A percentile compares a stretch with the other conserved stretches of the same genome.
Conservation (phyloP, 768 basidiomycete species). For the Chiua virens region DNA sequence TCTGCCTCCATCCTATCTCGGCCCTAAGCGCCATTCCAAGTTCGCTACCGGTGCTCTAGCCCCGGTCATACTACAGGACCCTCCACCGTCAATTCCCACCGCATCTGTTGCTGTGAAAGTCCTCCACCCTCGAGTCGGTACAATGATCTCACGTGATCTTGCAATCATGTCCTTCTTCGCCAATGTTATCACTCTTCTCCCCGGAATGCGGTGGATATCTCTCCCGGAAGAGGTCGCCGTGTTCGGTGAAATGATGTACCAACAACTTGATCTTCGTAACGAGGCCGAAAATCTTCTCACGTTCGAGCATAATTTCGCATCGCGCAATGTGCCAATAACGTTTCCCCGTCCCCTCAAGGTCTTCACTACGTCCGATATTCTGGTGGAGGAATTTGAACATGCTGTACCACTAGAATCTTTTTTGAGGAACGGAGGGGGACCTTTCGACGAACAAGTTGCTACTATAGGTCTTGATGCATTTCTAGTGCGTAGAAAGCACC, state of each 20-base stretch:
- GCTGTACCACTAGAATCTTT: slow-evolving; percentile 89
- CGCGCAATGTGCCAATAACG: slow-evolving; percentile 75
- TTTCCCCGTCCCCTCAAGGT: slow-evolving; percentile 86
- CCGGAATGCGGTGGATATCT: slow-evolving; percentile 96
- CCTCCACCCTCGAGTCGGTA: slow-evolving; percentile 82
- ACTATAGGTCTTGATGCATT: slow-evolving; percentile 95
- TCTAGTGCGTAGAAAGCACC: slow-evolving; percentile 54
- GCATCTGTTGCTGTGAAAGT: slow-evolving; percentile 95
- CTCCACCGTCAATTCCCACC: slow-evolving; percentile 72
- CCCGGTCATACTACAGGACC: slow-evolving; percentile 46
- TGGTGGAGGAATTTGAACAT: slow-evolving; percentile 93
- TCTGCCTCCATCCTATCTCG: slow-evolving; percentile 81
- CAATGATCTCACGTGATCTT: slow-evolving; percentile 86
- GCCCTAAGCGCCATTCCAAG: slow-evolving; percentile 62
- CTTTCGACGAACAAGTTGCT: slow-evolving; percentile 86
- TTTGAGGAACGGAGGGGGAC: slow-evolving; percentile 86
- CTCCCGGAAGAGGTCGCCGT: slow-evolving; percentile 93
- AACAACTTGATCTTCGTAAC: slow-evolving; percentile 86
- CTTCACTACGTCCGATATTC: slow-evolving; percentile 78
- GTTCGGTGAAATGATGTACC: slow-evolving; percentile 96
- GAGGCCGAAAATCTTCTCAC: slow-evolving; percentile 85
- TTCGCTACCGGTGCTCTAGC: slow-evolving; percentile 51
- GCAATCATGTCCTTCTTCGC: slow-evolving; percentile 96
- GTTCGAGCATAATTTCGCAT: slow-evolving; percentile 86
- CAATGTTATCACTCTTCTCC: slow-evolving; percentile 68